phyloP scores from a whole-genome alignment of 805 yeast species.

The Starmerella sirachaensis region DNA sequence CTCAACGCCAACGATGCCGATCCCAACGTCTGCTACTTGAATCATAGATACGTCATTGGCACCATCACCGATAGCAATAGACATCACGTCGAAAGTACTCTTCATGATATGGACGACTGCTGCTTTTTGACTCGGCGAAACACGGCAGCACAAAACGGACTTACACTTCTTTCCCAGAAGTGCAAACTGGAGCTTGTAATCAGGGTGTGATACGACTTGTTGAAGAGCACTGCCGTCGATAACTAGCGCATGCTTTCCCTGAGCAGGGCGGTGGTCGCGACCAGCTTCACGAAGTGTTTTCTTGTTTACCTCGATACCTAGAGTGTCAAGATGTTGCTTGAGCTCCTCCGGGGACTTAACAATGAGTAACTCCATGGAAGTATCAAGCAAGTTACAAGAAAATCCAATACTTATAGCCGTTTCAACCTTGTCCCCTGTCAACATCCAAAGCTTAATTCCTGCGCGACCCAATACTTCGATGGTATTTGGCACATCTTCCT shows the following conservation, averaged over 20 bases:
- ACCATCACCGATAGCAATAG: constrained; percentile 76
- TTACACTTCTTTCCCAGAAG: constrained; percentile 63
- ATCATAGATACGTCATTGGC: constrained; percentile 84
- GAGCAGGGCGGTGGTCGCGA: constrained; percentile 54
- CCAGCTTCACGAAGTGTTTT: constrained; percentile 40
- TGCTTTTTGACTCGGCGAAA: constrained; percentile 76
- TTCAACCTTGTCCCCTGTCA: constrained; percentile 73
- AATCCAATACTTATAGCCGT: constrained; percentile 78
- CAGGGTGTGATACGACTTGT: constrained; percentile 32
- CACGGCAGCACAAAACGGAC: constrained; percentile 73
- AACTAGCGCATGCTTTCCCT: constrained; percentile 44
- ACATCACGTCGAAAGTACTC: constrained; percentile 53
- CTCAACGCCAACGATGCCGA: constrained; percentile 80
- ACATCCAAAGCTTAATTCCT: constrained; percentile 72
- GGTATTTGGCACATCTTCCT: constrained; percentile 66
- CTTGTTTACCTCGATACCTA: constrained; percentile 29
- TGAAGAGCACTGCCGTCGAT: constrained; percentile 59
- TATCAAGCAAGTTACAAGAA: constrained; percentile 58
- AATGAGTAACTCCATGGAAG: constrained; percentile 50
- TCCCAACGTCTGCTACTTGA: constrained; percentile 74
- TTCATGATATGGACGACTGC: constrained; percentile 58
- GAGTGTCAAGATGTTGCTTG: constrained; percentile 36
- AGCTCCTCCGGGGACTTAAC: constrained; percentile 34
- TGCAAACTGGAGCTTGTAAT: constrained; percentile 41
- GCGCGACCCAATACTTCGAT: constrained; percentile 55